Base-by-base conservation (phyloP, 2,329 filamentous ascomycete genomes). In the Fusarium cicatricum region DNA sequence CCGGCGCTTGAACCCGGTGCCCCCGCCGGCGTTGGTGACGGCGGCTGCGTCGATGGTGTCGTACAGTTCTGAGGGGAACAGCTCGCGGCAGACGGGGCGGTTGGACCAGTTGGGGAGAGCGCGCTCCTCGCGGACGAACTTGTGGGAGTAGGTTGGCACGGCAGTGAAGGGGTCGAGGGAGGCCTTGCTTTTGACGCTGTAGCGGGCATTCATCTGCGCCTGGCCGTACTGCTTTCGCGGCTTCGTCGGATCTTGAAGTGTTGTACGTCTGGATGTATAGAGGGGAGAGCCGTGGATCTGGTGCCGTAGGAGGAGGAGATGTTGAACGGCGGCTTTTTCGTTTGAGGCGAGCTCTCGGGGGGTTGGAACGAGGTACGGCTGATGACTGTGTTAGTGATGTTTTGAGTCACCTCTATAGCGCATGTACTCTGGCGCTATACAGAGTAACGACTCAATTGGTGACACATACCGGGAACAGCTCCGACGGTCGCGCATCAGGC, bases 161-260 rank as follows among this genome's bases (percentile, higher is more conserved):
- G 81, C 77, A n/a, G 77, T 79, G 70, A 87, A 87, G 16, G 84
- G 82, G 69, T 86, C 83, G 43, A 82, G 65, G 11, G 80, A 83
- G 32, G 83, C 83, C 64, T 81, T 82, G 72, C 75, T 85, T 70
- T 79, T 80, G 64, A 81, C 72, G 57, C 78, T 81, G 72, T 82
- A 86, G 49, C 79, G 80, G 60, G 80, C 79, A 71, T 86, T 86
- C 68, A 81, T 74, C 72, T 86, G 84, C n/a, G 81, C 77, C 66
- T 84, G 83, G 62, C 82, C 82, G 72, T 86, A 86, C 69, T 67
- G 73, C 57, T 74, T 77, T 46, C 73, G 70, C 28, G 73, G 74
- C 12, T 71, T 75, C 5, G 75, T 72, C 5, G 78, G 75, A 28
- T 80, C 78, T 46, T 72, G 68, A 12, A 71, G 64, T 19, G 72